Conservation (phyloP, 805 yeast genomes). For the Teunomyces aglyptinius region DNA sequence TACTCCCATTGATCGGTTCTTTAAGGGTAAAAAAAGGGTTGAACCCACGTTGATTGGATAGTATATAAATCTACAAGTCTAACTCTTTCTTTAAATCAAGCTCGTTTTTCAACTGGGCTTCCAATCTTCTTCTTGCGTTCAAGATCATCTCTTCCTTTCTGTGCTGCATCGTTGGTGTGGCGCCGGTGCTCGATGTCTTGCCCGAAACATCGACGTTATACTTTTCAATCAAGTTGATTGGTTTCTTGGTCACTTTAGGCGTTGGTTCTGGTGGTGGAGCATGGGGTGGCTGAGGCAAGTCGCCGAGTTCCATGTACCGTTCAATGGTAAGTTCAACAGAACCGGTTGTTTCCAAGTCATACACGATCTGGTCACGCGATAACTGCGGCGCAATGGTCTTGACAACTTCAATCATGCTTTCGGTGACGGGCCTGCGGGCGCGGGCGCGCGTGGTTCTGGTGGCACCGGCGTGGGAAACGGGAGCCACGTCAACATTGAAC, state of each 20-base stretch:
- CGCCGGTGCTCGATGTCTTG: slow-evolving; percentile 3
- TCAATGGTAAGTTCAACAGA: slow-evolving; percentile 81
- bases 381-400: slow-evolving; percentile 77
- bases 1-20: not conserved
- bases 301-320: slow-evolving; percentile 58
- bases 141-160: slow-evolving; percentile 42
- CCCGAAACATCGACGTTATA: slow-evolving; percentile 37
- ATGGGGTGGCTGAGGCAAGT: slow-evolving; percentile 57
- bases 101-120: slow-evolving; percentile 31
- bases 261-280: slow-evolving; percentile 8
- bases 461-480: slow-evolving; percentile 6
- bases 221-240: slow-evolving; percentile 34
- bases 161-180: slow-evolving; percentile 16
- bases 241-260: not conserved
- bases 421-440: slow-evolving; percentile 48
- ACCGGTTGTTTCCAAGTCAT: slow-evolving; percentile 73
- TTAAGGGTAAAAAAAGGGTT: slow-evolving; percentile 18
- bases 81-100: slow-evolving; percentile 7
- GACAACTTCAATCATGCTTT: slow-evolving; percentile 81
- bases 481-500: slow-evolving; percentile 7
- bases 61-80: not conserved
- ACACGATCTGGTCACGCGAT: slow-evolving; percentile 65
- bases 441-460: slow-evolving; percentile 9
- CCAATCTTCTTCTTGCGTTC: slow-evolving; percentile 49
- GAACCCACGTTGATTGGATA: slow-evolving; percentile 18